phyloP scores from a whole-genome alignment of 345 rosid genomes.

The Lepidium aucheri region DNA sequence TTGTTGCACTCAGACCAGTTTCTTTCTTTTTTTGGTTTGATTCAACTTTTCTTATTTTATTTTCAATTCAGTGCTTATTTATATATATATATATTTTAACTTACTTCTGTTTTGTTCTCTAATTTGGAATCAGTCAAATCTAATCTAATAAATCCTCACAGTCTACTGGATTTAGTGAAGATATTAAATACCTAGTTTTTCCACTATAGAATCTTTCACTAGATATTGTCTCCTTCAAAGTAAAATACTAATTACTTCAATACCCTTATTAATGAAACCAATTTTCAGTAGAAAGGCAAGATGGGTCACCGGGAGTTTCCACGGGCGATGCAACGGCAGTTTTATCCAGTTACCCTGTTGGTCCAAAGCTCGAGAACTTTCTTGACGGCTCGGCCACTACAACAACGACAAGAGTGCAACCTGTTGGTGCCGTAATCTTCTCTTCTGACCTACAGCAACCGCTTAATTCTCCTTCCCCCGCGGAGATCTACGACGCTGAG shows the following conservation, averaged over 20 bases:
- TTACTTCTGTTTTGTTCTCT: background rate
- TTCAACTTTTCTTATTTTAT: background rate
- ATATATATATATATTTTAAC: too few relatives aligned
- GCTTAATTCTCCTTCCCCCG: conserved; percentile 20
- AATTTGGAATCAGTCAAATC: conserved; percentile 9
- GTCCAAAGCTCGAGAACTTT: conserved; percentile 70
- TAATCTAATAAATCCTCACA: background rate
- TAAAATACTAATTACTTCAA: background rate
- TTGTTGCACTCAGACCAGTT: conserved; percentile 13
- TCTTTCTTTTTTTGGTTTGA: background rate
- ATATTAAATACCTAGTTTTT: background rate
- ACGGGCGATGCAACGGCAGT: conserved; percentile 28
- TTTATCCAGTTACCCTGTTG: conserved; percentile 45
- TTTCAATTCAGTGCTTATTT: background rate
- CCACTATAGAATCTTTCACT: conserved; percentile 17
- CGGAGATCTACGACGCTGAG: conserved; percentile 55
- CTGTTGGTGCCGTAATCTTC: conserved; percentile 21
- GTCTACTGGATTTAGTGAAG: background rate
- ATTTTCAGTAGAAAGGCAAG: conserved; percentile 14
- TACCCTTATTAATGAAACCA: background rate
- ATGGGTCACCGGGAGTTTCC: conserved; percentile 18
- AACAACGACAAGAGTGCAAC: conserved; percentile 15
- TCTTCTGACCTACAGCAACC: conserved; percentile 21
- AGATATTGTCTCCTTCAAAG: conserved; percentile 21
- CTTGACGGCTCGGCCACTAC: conserved; percentile 38